A percentile compares a stretch with the other conserved stretches of the same genome.
Conservation (phyloP, 106 monocot genomes). For the Iris macrosiphon region DNA sequence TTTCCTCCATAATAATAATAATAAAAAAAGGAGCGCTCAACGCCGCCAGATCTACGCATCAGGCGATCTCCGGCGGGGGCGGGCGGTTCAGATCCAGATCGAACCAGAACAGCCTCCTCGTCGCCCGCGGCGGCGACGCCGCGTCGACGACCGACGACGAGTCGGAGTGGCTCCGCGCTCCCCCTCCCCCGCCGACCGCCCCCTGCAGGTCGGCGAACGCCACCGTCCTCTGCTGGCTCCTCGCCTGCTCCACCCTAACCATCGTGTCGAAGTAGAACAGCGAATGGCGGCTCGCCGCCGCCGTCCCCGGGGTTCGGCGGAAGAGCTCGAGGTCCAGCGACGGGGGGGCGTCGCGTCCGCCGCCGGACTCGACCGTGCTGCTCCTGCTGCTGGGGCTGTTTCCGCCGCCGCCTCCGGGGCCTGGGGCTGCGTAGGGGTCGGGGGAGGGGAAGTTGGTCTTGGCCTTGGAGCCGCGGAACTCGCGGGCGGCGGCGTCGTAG, state of each 20-base stretch:
- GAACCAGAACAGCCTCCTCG: not conserved
- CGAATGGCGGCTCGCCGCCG: constrained; percentile 1
- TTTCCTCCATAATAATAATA: too few relatives aligned
- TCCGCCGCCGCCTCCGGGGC: not conserved
- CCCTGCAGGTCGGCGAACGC: too few relatives aligned
- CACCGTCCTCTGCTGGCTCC: too few relatives aligned
- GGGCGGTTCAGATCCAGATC: constrained; percentile 30
- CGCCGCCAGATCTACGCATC: not conserved
- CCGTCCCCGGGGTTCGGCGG: not conserved
- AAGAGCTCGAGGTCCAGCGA: constrained; percentile 25
- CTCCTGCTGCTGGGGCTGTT: constrained; percentile 45
- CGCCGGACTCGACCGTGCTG: constrained; percentile 50
- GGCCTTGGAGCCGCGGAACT: constrained; percentile 26
- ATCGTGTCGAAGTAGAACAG: constrained; percentile 24
- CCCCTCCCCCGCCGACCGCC: not conserved
- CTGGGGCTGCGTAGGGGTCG: not conserved
- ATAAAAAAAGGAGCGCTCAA: too few relatives aligned
- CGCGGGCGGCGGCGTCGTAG: constrained; percentile 33
- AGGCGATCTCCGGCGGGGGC: constrained; percentile 14
- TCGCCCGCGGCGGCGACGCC: not conserved
- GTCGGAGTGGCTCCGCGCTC: constrained; percentile 22
- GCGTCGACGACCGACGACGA: constrained; percentile 18
- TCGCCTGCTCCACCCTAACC: constrained; percentile 11
- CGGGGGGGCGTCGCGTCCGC: constrained; percentile 16
- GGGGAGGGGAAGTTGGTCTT: constrained; percentile 34